Base-by-base conservation (phyloP, 768 basidiomycete genomes). In the Mycena albidolilacea region DNA sequence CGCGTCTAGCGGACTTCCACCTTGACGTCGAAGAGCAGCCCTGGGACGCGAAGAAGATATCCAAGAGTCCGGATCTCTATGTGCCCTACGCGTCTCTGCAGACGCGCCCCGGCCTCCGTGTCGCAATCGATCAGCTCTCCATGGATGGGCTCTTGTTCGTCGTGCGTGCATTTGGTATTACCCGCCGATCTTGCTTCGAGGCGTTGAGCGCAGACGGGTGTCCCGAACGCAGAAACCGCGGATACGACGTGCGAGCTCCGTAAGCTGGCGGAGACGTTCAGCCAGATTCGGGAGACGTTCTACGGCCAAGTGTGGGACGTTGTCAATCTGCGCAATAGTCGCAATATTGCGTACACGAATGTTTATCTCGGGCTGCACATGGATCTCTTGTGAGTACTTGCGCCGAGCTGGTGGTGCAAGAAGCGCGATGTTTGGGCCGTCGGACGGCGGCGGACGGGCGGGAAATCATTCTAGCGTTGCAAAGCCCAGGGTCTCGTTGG, bases 311-410 rank as follows among this genome's bases (percentile, higher is more conserved):
- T 93, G 1, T 98, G 96, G 96, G 91, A 98, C 80, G 97, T 99
- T 37, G 90, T 90, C 83, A 95, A 92, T 72, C 77, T 91, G 50
- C 84, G 81, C 52, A 86, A 95, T 67, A 94, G 94, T 78, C 89
- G 86, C 75, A 99, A 99, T 80, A 96, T 99, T 68, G 97, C 97
- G 5, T 98, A 98, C 80, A 99, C 97, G 14, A 92, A 96, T 80
- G 86, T 98, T 35, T 88, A 95, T 76, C 86, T 99, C 10, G 97
- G 93, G 0, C 79, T 97, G 23, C 97, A 98, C 78, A 95, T 95
- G 93, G 97, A 99, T 83, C 84, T 99, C 0, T 82, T 94, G 96
- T 97, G 78, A 75, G 95, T 87, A 38, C 30, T 30, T 30, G 30
- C 30, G 30, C 30, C 54, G 41, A 14, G 23, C 23, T 23, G 23